Evolutionary conservation across 768 basidiomycete genomes (phyloP).

Genomic region (Zangia roseola): DNA sequence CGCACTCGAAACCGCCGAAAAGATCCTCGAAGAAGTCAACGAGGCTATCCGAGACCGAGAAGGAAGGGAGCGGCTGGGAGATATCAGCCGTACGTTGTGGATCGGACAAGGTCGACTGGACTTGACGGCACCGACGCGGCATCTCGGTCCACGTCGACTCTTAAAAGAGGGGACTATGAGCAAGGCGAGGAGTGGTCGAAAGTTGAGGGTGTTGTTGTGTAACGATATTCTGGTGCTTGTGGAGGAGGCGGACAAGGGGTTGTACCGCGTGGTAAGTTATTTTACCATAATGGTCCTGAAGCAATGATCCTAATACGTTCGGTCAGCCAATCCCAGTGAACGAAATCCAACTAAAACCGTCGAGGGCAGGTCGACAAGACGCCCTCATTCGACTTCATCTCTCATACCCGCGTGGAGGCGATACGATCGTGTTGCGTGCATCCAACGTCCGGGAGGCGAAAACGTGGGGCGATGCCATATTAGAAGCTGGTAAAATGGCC

Average conservation of each 20-base stretch:
- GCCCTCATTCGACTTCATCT: conserved; percentile 62
- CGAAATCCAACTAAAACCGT: conserved; percentile 58
- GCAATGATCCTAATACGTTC: background rate
- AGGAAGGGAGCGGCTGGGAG: conserved; percentile 68
- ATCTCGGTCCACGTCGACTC: conserved; percentile 77
- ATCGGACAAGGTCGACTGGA: conserved; percentile 87
- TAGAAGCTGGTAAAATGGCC: conserved; percentile 11
- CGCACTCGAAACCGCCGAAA: conserved; percentile 65
- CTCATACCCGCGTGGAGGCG: conserved; percentile 72
- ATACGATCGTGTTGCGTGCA: conserved; percentile 61
- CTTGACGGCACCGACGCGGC: conserved; percentile 84
- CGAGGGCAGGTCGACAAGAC: conserved; percentile 59
- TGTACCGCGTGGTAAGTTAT: conserved; percentile 78
- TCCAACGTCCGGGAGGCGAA: conserved; percentile 58
- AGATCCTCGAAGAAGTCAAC: conserved; percentile 78
- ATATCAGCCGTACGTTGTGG: conserved; percentile 79
- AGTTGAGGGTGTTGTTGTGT: conserved; percentile 76
- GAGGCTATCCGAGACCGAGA: conserved; percentile 87
- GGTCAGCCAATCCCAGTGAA: conserved; percentile 79
- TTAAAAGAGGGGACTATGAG: conserved; percentile 73
- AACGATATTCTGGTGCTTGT: conserved; percentile 88
- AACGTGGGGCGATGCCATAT: conserved; percentile 47
- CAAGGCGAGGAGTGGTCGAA: conserved; percentile 85
- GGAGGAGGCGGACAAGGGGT: conserved; percentile 61
- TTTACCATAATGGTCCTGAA: too few species aligned